Conservation (phyloP, 768 basidiomycete species). For the Antrodiella citrinella region DNA sequence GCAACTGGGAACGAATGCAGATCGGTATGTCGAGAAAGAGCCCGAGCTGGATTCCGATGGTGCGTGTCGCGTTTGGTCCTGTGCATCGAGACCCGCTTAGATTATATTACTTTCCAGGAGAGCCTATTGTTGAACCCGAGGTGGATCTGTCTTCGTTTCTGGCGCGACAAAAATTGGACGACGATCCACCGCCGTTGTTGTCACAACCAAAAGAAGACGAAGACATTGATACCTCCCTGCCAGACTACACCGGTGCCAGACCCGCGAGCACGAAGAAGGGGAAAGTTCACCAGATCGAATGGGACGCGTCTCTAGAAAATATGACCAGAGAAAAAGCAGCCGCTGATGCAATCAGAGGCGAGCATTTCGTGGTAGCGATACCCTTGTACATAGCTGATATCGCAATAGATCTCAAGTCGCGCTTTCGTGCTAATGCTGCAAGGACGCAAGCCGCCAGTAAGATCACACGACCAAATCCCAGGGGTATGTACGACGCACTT, state of each 20-base stretch:
- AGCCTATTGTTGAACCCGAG: slow-evolving; percentile 61
- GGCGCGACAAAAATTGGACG: slow-evolving; percentile 47
- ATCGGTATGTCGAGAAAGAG: slow-evolving; percentile 66
- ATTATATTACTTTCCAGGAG: slow-evolving; percentile 39
- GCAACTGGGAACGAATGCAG: slow-evolving; percentile 59
- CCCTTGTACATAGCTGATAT: not conserved
- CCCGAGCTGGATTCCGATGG: slow-evolving; percentile 68
- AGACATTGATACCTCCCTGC: slow-evolving; percentile 48
- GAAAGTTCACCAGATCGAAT: slow-evolving; percentile 53
- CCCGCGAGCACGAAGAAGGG: slow-evolving; percentile 44
- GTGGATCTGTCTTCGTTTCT: slow-evolving; percentile 64
- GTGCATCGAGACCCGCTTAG: not conserved
- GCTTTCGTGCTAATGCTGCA: slow-evolving; percentile 20
- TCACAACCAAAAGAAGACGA: slow-evolving; percentile 38
- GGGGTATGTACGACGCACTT: too few species aligned
- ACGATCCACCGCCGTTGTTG: slow-evolving; percentile 5
- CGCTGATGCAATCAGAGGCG: slow-evolving; percentile 73
- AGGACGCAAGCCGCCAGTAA: not conserved
- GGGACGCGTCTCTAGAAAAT: slow-evolving; percentile 59
- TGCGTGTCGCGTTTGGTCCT: slow-evolving; percentile 19
- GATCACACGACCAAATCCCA: not conserved
- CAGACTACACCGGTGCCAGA: slow-evolving; percentile 35
- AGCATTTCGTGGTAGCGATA: slow-evolving; percentile 7
- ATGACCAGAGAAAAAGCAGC: slow-evolving; percentile 62
- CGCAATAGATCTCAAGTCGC: slow-evolving; percentile 21